These are phyloP conservation scores for Plasmodium adleri DNA, from an alignment of 169 alveolate genomes.

Conservation along the genomic window DNA sequence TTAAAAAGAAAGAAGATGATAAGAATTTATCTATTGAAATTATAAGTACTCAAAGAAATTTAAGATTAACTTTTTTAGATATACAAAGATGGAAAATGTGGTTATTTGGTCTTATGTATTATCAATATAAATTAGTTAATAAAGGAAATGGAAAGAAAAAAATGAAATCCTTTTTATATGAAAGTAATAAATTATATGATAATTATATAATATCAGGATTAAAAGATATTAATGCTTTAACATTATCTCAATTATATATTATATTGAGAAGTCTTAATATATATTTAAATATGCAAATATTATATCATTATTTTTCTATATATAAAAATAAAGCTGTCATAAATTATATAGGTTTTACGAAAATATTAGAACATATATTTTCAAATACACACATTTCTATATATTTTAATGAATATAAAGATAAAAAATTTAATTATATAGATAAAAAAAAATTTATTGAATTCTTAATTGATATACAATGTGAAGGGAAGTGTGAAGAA, in stretches of 20 bases:
- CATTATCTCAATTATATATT: slow-evolving; percentile 69
- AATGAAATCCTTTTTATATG: slow-evolving; percentile 57
- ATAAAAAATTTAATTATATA: slow-evolving; percentile 32
- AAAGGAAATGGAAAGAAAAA: slow-evolving; percentile 54
- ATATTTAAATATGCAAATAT: slow-evolving; percentile 70
- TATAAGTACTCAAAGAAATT: slow-evolving; percentile 42
- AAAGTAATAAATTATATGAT: slow-evolving; percentile 63
- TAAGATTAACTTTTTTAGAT: slow-evolving; percentile 68
- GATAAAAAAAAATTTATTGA: slow-evolving; percentile 65
- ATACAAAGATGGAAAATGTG: slow-evolving; percentile 79
- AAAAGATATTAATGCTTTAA: slow-evolving; percentile 69
- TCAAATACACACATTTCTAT: slow-evolving; percentile 62
- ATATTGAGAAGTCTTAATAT: slow-evolving; percentile 74
- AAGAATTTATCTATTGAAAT: slow-evolving; percentile 76
- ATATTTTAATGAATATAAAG: slow-evolving; percentile 63
- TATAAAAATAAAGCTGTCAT: slow-evolving; percentile 74
- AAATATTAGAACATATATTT: slow-evolving; percentile 75
- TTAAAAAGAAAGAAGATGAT: slow-evolving; percentile 76
- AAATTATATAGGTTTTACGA: slow-evolving; percentile 73
- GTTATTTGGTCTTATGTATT: slow-evolving; percentile 76
- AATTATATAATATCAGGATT: slow-evolving; percentile 74
- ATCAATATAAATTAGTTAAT: slow-evolving; percentile 66
- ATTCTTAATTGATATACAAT: slow-evolving; percentile 61
- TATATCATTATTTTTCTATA: slow-evolving; percentile 75
- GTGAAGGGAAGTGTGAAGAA: slow-evolving; percentile 76